Base-by-base conservation (phyloP, 306 rosid species). In the Sicyos baderoa region DNA sequence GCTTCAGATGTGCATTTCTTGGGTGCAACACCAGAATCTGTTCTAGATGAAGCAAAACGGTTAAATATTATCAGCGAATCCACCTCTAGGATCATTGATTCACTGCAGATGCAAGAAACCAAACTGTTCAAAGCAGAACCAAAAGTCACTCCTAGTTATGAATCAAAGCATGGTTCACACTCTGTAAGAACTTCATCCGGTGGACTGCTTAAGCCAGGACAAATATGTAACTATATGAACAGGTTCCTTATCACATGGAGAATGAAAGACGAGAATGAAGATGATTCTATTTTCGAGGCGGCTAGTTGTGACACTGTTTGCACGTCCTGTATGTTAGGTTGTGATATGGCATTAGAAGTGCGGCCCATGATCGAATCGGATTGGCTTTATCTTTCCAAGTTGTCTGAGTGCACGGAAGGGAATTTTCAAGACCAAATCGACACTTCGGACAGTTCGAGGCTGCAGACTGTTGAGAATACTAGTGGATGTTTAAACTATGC, bases 281-380 rank as follows among this genome's bases (percentile, higher is more conserved):
- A 64, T 48, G 48, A 69, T 27, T 22, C 54, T 45, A 66, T 4
- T 47, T 66, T 23, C 13, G 54, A 45, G 13, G 40, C 42, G 14
- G 54, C 71, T 44, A 23, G 55, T 22, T 21, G 37, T 32, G 71
- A 69, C 61, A 53, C 70, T 45, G 72, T 75, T 67, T 79, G 83
- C 79, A 54, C 73, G 59, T 68, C 80, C 54, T 84, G 89, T 75
- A 54, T 75, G 45, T 70, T 76, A 71, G 76, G 71, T 56, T 67
- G 64, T 54, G 69, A 79, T 70, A 23, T 44, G 58, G 78, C 15
- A 64, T 80, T 62, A 54, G 67, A 78, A 70, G 82, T 90, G 76
- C 96, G 96, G 12, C 85, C 76, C 81, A 81, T 93, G 99, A 59
- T 58, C 70, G 97, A 93, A 82, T 79, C 85, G 40, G 97, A 93